Evolutionary conservation across 1,284 basidiomycete species (phyloP).

Genomic region (Hypsizygus ulmarius): DNA sequence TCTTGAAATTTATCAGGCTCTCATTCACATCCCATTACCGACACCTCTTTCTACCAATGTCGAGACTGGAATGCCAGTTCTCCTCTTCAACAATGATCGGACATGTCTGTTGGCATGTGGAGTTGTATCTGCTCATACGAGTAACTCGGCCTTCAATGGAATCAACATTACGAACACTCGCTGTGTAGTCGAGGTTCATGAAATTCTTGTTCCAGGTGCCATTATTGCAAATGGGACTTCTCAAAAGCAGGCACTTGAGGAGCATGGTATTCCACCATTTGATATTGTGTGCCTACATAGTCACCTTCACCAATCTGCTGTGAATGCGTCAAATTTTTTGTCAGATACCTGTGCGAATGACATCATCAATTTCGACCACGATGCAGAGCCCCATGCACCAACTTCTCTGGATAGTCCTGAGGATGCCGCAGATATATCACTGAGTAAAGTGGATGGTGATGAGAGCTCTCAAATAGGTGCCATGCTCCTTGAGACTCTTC

Average conservation of each 20-base stretch:
- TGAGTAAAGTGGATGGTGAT: no score
- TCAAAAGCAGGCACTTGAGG: slow-evolving; percentile 6
- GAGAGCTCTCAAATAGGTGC: no score
- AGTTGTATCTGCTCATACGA: background rate
- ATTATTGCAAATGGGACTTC: slow-evolving; percentile 6
- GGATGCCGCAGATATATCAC: no score
- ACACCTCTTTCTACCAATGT: slow-evolving; percentile 6
- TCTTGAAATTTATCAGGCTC: slow-evolving; percentile 12
- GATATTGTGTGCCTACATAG: slow-evolving; percentile 10
- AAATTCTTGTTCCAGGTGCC: slow-evolving; percentile 14
- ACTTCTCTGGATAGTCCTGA: no score
- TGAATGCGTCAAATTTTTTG: background rate
- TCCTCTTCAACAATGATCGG: slow-evolving; percentile 5
- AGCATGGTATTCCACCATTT: slow-evolving; percentile 15
- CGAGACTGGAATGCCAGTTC: slow-evolving; percentile 8
- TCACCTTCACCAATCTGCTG: slow-evolving; percentile 3
- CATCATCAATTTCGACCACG: background rate
- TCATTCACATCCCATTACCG: background rate
- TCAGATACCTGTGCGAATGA: background rate
- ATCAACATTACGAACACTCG: slow-evolving; percentile 11
- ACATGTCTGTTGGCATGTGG: slow-evolving; percentile 14
- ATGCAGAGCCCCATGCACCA: no score
- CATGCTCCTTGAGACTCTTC: no score
- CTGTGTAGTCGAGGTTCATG: slow-evolving; percentile 10
- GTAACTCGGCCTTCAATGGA: slow-evolving; percentile 1